phyloP scores from a whole-genome alignment of 2,329 filamentous ascomycete species.

The Diaporthe aspalathi region DNA sequence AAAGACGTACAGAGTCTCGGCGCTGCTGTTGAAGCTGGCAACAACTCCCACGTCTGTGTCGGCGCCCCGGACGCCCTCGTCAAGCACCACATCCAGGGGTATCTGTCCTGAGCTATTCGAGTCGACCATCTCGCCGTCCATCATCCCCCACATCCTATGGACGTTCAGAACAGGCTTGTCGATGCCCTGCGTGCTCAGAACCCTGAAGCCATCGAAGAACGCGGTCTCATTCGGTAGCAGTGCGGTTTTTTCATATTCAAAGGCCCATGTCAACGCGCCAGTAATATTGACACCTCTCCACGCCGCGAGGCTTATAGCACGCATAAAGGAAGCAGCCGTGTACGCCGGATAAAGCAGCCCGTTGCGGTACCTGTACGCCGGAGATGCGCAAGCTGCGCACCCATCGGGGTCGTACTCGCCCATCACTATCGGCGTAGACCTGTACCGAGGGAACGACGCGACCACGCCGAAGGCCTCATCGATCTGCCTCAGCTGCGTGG shows the following conservation, averaged over 20 bases:
- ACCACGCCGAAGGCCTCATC: conserved; percentile 24
- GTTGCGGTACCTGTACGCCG: conserved; percentile 24
- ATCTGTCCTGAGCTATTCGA: conserved; percentile 22
- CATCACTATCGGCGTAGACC: conserved; percentile 29
- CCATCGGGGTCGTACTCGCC: conserved; percentile 31
- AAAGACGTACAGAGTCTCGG: conserved; percentile 12
- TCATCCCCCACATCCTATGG: conserved; percentile 28
- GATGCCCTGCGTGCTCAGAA: conserved; percentile 28
- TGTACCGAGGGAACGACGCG: conserved; percentile 16
- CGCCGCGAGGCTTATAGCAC: background rate
- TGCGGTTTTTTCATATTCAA: conserved; percentile 30
- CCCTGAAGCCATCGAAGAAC: conserved; percentile 26
- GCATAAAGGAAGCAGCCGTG: conserved; percentile 27
- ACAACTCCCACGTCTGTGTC: conserved; percentile 21
- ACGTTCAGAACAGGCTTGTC: conserved; percentile 31
- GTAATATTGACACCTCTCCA: conserved; percentile 22
- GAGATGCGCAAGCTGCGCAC: conserved; percentile 30
- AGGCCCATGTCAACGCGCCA: conserved; percentile 25
- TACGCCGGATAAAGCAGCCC: conserved; percentile 28
- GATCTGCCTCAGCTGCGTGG: conserved; percentile 26
- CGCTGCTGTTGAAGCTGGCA: conserved; percentile 25
- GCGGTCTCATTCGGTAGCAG: conserved; percentile 17
- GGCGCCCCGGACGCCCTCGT: background rate
- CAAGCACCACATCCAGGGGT: conserved; percentile 13
- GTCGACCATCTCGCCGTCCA: conserved; percentile 19